phyloP scores from a whole-genome alignment of 1,284 basidiomycete species.

The Singerocomus rubriflavus region DNA sequence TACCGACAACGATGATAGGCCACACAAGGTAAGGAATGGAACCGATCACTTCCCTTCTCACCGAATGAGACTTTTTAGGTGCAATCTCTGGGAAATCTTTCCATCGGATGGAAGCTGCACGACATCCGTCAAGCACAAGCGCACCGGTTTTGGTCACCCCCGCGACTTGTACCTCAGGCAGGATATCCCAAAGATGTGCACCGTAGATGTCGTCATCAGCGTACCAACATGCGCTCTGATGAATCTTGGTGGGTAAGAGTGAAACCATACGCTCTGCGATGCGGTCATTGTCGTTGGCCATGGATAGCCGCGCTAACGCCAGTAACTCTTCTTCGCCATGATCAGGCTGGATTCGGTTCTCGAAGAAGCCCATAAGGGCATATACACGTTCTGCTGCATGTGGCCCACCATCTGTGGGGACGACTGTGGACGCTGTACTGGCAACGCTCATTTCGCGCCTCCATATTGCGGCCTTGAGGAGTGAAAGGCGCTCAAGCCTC shows the following conservation, averaged over 20 bases:
- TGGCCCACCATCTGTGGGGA: no score
- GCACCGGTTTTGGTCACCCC: constrained; percentile 19
- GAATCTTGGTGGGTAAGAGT: constrained; percentile 12
- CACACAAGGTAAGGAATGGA: constrained; percentile 11
- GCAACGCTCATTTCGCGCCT: background rate
- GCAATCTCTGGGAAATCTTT: constrained; percentile 18
- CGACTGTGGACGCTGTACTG: background rate
- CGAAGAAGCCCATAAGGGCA: constrained; percentile 23
- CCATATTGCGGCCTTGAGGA: constrained; percentile 21
- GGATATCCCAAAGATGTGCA: constrained; percentile 19
- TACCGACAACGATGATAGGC: background rate
- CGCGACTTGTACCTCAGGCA: constrained; percentile 19
- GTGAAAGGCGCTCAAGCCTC: constrained; percentile 17
- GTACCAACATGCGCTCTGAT: constrained; percentile 15
- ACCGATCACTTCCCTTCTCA: constrained; percentile 8
- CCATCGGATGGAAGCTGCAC: constrained; percentile 17
- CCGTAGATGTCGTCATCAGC: constrained; percentile 20
- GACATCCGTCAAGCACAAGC: constrained; percentile 19
- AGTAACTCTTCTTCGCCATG: constrained; percentile 13
- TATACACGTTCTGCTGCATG: constrained; percentile 21
- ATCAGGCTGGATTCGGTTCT: constrained; percentile 19
- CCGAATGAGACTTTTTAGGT: constrained; percentile 5
- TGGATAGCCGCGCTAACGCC: constrained; percentile 23
- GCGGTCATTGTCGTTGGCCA: constrained; percentile 29
- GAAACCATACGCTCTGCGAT: constrained; percentile 28